Percentiles rank a stretch among this genome's conserved stretches.
Evolutionary conservation across 2,329 filamentous ascomycete genomes (phyloP).

Genomic region (Colletotrichum salicis): DNA sequence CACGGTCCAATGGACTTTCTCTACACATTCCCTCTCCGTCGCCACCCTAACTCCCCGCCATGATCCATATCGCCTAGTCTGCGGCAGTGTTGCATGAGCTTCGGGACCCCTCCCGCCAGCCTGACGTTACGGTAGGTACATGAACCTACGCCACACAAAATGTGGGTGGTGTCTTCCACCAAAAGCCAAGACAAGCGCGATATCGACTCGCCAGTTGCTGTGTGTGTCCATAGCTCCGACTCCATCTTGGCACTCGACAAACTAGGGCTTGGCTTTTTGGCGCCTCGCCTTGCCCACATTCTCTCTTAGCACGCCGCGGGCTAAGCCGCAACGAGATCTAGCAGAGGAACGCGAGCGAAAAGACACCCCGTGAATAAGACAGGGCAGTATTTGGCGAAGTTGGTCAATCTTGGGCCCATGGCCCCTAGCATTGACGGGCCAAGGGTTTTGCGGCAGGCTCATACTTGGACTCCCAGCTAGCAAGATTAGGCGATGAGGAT

Average conservation of each 20-base stretch:
- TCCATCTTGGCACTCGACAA: background rate
- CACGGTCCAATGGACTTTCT: constrained; percentile 6
- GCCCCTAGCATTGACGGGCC: background rate
- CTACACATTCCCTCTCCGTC: background rate
- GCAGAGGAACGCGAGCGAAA: background rate
- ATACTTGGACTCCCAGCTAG: background rate
- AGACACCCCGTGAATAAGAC: background rate
- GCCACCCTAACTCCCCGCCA: background rate
- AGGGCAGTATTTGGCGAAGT: background rate
- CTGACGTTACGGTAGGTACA: background rate
- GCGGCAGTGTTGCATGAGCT: background rate
- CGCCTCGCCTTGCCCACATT: background rate
- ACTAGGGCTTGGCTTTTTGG: background rate
- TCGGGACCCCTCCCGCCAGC: background rate
- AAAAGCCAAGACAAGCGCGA: background rate
- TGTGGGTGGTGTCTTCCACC: background rate
- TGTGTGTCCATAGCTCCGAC: background rate
- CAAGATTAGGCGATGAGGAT: background rate
- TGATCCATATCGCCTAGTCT: background rate
- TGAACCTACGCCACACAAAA: background rate
- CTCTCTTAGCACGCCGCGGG: background rate
- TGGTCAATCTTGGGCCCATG: background rate
- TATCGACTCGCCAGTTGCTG: no score
- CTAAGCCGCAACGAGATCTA: background rate
- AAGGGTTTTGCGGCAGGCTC: background rate